These are phyloP conservation scores for Ramaria rubella DNA, from an alignment of 768 basidiomycete genomes.

Conservation along the genomic window DNA sequence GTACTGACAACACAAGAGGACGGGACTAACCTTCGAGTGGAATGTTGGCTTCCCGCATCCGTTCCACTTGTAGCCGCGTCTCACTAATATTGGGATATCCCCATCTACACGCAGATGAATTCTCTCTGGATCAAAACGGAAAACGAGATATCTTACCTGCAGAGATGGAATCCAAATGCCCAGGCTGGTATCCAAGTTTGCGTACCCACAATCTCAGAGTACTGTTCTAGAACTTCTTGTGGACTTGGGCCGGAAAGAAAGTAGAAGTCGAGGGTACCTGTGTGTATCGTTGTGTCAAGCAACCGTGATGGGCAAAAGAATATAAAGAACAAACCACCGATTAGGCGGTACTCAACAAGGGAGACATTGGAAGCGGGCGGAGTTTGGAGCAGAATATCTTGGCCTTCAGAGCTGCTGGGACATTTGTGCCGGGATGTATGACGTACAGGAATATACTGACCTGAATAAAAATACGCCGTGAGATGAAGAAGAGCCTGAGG, in stretches of 20 bases:
- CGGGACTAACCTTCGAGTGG: constrained; percentile 59
- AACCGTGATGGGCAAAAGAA: constrained; percentile 48
- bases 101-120: constrained; percentile 40
- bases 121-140: no score
- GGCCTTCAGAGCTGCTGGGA: constrained; percentile 49
- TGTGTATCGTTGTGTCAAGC: not conserved
- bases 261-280: constrained; percentile 60
- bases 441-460: constrained; percentile 31
- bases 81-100: constrained; percentile 49
- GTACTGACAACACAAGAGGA: not conserved
- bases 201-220: constrained; percentile 56
- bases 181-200: constrained; percentile 69
- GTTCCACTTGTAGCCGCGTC: constrained; percentile 45
- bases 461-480: constrained; percentile 75
- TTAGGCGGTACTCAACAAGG: constrained; percentile 62
- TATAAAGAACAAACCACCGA: constrained; percentile 72
- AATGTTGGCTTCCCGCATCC: constrained; percentile 60
- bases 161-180: constrained; percentile 75
- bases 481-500: constrained; percentile 45
- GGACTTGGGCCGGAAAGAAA: constrained; percentile 52
- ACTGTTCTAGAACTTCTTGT: constrained; percentile 57
- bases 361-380: constrained; percentile 50
- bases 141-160: constrained; percentile 1
- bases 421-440: no score
- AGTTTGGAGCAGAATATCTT: constrained; percentile 62